These are phyloP conservation scores for Diaporthe helianthi DNA, from an alignment of 2,329 filamentous ascomycete genomes.

Conservation along the genomic window DNA sequence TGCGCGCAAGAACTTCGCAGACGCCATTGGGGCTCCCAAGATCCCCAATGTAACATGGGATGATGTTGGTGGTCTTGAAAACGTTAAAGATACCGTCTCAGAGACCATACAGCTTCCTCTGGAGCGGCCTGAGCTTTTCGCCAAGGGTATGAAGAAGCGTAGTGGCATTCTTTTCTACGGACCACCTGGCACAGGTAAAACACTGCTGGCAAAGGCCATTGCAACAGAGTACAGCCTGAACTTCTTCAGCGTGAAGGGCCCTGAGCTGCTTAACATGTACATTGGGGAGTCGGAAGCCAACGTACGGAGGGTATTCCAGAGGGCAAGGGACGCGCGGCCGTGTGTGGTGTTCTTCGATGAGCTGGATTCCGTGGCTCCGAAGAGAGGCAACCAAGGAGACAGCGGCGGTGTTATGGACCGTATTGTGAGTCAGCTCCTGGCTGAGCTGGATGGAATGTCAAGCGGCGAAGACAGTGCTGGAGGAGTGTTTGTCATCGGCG, in stretches of 20 bases:
- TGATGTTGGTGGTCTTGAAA: slow-evolving; percentile 89
- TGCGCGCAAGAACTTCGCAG: slow-evolving; percentile 96
- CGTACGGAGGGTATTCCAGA: slow-evolving; percentile 86
- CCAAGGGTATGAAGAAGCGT: slow-evolving; percentile 97
- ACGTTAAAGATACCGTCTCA: slow-evolving; percentile 96
- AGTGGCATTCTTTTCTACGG: slow-evolving; percentile 93
- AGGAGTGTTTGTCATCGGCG: slow-evolving; percentile 95
- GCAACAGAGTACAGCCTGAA: slow-evolving; percentile 93
- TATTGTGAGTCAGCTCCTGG: slow-evolving; percentile 92
- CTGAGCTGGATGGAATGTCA: slow-evolving; percentile 97
- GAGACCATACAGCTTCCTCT: slow-evolving; percentile 96
- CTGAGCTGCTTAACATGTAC: slow-evolving; percentile 93
- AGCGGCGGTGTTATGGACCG: slow-evolving; percentile 98
- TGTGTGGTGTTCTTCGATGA: slow-evolving; percentile 96
- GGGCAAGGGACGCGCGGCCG: slow-evolving; percentile 82
- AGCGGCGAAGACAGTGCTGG: slow-evolving; percentile 81
- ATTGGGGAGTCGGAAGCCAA: slow-evolving; percentile 95
- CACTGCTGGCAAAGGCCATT: slow-evolving; percentile 89
- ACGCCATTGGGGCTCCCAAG: slow-evolving; percentile 96
- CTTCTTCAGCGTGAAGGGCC: slow-evolving; percentile 93
- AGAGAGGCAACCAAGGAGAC: slow-evolving; percentile 95
- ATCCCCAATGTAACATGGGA: slow-evolving; percentile 97
- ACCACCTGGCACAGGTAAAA: slow-evolving; percentile 90
- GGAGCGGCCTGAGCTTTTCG: slow-evolving; percentile 90
- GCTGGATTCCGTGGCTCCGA: slow-evolving; percentile 90